Conservation (phyloP, 2,329 filamentous ascomycete genomes). For the Colletotrichum brevisporum region DNA sequence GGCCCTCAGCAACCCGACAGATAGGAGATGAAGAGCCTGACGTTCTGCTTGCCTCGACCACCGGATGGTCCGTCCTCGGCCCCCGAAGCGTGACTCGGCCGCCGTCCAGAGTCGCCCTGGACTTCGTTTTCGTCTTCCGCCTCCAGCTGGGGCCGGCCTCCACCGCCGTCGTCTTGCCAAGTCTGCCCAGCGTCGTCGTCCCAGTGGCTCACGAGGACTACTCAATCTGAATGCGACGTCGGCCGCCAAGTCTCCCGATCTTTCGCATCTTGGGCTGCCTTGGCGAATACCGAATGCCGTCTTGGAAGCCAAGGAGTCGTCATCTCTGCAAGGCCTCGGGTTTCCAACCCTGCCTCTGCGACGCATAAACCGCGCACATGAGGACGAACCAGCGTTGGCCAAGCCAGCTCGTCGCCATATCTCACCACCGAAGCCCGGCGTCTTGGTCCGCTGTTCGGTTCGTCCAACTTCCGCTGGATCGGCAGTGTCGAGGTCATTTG, state of each 20-base stretch:
- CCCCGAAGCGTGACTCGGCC: conserved; percentile 15
- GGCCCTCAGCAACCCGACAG: neutral
- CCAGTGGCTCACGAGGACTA: conserved; percentile 9
- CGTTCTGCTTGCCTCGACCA: conserved; percentile 12
- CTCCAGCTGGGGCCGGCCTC: neutral
- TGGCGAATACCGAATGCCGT: conserved; percentile 31
- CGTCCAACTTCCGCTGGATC: conserved; percentile 23
- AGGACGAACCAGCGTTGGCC: conserved; percentile 15
- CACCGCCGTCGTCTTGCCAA: conserved; percentile 25
- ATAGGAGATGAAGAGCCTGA: conserved; percentile 1
- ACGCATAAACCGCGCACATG: conserved; percentile 22
- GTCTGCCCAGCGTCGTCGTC: conserved; percentile 26
- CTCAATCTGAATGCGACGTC: conserved; percentile 28
- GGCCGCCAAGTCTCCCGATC: conserved; percentile 8
- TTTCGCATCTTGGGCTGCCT: conserved; percentile 1
- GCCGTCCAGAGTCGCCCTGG: neutral
- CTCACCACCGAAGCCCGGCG: neutral
- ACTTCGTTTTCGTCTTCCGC: conserved; percentile 24
- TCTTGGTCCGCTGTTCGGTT: conserved; percentile 10
- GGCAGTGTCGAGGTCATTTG: neutral
- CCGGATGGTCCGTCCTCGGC: neutral
- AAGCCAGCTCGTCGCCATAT: conserved; percentile 18
- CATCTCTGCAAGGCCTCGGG: conserved; percentile 8
- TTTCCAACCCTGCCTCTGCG: conserved; percentile 12
- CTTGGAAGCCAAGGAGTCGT: conserved; percentile 30